Conservation (phyloP, 768 basidiomycete genomes). For the Zangia roseola region DNA sequence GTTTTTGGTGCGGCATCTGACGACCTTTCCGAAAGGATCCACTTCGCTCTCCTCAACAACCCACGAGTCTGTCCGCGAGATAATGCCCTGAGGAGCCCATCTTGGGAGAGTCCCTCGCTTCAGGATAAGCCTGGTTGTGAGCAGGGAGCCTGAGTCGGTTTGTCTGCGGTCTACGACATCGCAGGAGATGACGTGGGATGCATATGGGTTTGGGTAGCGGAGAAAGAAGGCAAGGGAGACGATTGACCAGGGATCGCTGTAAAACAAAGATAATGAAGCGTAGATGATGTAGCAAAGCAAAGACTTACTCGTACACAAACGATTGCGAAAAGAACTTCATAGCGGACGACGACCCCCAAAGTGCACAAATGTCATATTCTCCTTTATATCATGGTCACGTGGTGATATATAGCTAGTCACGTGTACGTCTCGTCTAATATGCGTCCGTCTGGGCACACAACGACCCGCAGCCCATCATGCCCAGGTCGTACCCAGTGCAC, state of each 20-base stretch:
- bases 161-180: conserved; percentile 87
- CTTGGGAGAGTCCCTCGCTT: conserved; percentile 89
- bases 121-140: conserved; percentile 88
- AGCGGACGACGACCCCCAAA: conserved; percentile 39
- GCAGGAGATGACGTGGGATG: conserved; percentile 90
- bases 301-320: conserved; percentile 54
- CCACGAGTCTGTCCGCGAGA: conserved; percentile 88
- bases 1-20: conserved; percentile 82
- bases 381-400: conserved; percentile 7
- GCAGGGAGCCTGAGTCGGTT: conserved; percentile 69
- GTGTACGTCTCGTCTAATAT: conserved; percentile 55
- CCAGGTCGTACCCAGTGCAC: conserved; percentile 66
- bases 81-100: conserved; percentile 85
- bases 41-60: conserved; percentile 94
- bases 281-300: not conserved
- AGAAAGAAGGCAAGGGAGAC: conserved; percentile 92
- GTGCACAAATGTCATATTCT: too few species aligned
- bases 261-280: not conserved
- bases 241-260: conserved; percentile 90
- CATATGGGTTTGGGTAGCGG: conserved; percentile 94
- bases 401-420: conserved; percentile 10
- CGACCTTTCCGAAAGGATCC: conserved; percentile 74
- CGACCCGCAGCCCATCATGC: conserved; percentile 68
- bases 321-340: conserved; percentile 58
- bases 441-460: conserved; percentile 39